Evolutionary conservation across 2,329 filamentous ascomycete genomes (phyloP).

Genomic region (Calonectria crousiana): DNA sequence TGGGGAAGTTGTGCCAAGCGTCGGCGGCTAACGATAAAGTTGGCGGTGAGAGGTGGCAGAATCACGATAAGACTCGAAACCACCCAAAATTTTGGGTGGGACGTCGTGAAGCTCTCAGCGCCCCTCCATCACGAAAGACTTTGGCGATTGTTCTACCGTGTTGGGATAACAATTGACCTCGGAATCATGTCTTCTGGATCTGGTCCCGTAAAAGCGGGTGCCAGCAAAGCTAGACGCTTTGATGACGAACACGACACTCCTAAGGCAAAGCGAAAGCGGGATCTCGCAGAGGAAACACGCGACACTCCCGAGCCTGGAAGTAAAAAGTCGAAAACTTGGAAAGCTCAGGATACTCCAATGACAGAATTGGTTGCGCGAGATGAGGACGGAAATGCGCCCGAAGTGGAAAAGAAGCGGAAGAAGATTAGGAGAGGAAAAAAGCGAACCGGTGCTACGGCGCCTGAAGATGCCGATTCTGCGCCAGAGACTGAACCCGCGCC

Average conservation of each 20-base stretch:
- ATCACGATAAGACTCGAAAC: conserved; percentile 49
- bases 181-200: conserved; percentile 58
- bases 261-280: conserved; percentile 53
- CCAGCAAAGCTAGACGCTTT: conserved; percentile 41
- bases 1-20: conserved; percentile 30
- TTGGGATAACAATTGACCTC: conserved; percentile 32
- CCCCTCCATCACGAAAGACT: conserved; percentile 31
- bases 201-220: conserved; percentile 50
- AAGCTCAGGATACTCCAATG: conserved; percentile 15
- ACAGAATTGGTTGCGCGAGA: conserved; percentile 21
- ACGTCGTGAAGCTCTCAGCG: conserved; percentile 2
- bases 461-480: conserved; percentile 29
- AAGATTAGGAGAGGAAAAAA: conserved; percentile 39
- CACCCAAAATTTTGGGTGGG: conserved; percentile 49
- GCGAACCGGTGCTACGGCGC: conserved; percentile 31
- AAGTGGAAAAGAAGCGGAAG: conserved; percentile 41
- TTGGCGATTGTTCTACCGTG: conserved; percentile 11
- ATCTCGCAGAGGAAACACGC: conserved; percentile 44
- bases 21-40: conserved; percentile 42
- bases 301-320: conserved; percentile 46
- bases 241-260: conserved; percentile 44
- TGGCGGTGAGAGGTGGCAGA: conserved; percentile 54
- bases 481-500: conserved; percentile 21
- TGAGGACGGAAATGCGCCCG: conserved; percentile 25
- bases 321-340: conserved; percentile 50